Evolutionary conservation across 805 yeast species (phyloP), one percentile per base, ranked within the genome.

Genomic region (Scheffersomyces coipomensis): DNA sequence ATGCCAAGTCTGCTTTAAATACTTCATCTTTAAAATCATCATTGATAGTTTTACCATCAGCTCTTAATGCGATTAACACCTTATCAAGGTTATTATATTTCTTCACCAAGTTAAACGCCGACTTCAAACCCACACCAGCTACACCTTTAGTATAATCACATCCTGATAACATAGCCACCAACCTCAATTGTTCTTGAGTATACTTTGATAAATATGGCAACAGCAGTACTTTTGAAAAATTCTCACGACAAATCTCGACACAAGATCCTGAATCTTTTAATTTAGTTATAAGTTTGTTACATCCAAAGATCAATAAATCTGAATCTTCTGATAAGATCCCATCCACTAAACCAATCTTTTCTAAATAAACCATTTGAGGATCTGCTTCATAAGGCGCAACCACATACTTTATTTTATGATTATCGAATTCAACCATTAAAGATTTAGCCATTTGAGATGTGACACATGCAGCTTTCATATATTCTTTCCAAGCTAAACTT

Each of bases 361-460:
- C 98, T 31, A 93, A 71, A 52, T 82, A 88, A 8, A 90, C 98
- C 85, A 93, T 79, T 60, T 93, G 99, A 1, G 99, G 85, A 59
- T 93, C 99, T 0, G 99, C 99, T 64, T 93, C 99, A 57, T 88
- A 93, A 0, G 99, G 99, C 0, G 99, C 98, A 7, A 93, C 99
- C 6, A 93, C 77, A 52, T 78, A 91, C 43, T 72, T 75, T 35
- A 93, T 79, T 1, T 63, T 60, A 33, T 74, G 68, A 11, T 58
- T 47, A 48, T 80, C 81, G 45, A 95, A 71, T 51, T 76, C 83
- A 29, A 83, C 85, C 55, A 90, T 88, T 10, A 91, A 71, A 10
- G 88, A 75, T 51, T 86, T 86, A 4, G 97, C 97, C 93, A 93
- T 89, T 46, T 80, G 79, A 1, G 96, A 88, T 2, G 96, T 85